A percentile compares a stretch with the other conserved stretches of the same genome.
These are phyloP conservation scores for Dioszegia aurantiaca DNA, from an alignment of 768 basidiomycete genomes.

Conservation along the genomic window DNA sequence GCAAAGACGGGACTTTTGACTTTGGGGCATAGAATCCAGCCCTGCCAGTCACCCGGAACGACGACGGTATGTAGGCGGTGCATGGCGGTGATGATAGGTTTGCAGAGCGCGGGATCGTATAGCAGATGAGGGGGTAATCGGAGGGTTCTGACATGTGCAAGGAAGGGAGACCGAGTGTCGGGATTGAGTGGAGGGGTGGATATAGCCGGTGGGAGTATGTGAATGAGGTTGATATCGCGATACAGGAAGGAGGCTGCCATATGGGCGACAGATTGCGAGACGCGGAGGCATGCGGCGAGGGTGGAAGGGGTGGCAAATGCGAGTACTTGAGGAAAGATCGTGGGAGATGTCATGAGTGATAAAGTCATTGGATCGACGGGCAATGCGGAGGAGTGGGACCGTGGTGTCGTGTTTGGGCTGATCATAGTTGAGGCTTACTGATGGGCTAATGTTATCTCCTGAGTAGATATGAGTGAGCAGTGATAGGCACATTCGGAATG, in stretches of 20 bases:
- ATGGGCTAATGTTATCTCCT: no score
- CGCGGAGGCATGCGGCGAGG: conserved; percentile 17
- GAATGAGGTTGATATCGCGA: conserved; percentile 8
- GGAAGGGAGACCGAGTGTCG: conserved; percentile 3
- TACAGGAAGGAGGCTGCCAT: conserved; percentile 23
- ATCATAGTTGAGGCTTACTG: no score
- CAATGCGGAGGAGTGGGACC: background rate
- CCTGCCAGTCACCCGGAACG: conserved; percentile 10
- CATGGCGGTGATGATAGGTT: background rate
- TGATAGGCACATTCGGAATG: no score
- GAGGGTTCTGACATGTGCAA: conserved; percentile 7
- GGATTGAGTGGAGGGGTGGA: background rate
- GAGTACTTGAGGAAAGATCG: conserved; percentile 19
- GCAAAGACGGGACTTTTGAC: background rate
- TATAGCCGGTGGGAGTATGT: conserved; percentile 10
- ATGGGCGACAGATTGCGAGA: conserved; percentile 18
- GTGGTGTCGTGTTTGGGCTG: background rate
- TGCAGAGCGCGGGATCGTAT: conserved; percentile 4
- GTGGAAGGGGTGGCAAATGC: conserved; percentile 9
- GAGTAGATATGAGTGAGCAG: no score
- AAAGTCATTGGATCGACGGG: background rate
- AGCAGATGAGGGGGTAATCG: conserved; percentile 5
- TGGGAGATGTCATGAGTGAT: background rate
- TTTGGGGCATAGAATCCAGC: conserved; percentile 4
- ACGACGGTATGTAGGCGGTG: background rate